Evolutionary conservation across 2,329 filamentous ascomycete genomes (phyloP).

Genomic region (Colletotrichum trifolii): DNA sequence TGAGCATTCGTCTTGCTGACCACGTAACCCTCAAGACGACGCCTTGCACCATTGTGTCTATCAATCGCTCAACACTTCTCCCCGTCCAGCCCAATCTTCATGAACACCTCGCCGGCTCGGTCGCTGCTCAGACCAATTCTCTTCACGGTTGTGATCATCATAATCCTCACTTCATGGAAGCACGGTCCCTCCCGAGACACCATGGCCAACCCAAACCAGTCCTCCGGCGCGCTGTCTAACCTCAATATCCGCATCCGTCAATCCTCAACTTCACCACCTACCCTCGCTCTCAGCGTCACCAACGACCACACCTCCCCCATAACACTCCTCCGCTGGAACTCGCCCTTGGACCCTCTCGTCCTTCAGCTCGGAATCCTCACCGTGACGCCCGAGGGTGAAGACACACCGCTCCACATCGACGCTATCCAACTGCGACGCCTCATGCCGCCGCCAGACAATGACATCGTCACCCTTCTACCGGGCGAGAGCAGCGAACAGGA

Average conservation of each 20-base stretch:
- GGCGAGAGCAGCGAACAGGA: slow-evolving; percentile 49
- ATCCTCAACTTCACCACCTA: slow-evolving; percentile 47
- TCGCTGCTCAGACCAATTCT: slow-evolving; percentile 10
- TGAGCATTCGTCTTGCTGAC: not conserved
- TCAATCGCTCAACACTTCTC: not conserved
- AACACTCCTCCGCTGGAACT: slow-evolving; percentile 56
- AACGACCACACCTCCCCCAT: slow-evolving; percentile 52
- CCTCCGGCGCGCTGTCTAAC: slow-evolving; percentile 28
- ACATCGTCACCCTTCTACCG: slow-evolving; percentile 51
- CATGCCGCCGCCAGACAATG: slow-evolving; percentile 53
- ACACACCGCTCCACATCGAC: slow-evolving; percentile 49
- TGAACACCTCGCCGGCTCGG: slow-evolving; percentile 10
- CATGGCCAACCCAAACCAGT: slow-evolving; percentile 20
- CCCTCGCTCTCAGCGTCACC: slow-evolving; percentile 51
- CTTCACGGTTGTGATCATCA: slow-evolving; percentile 17
- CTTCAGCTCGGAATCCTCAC: slow-evolving; percentile 54
- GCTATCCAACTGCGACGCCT: slow-evolving; percentile 51
- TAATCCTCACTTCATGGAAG: slow-evolving; percentile 17
- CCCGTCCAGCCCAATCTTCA: not conserved
- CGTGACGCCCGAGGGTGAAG: slow-evolving; percentile 49
- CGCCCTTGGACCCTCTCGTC: slow-evolving; percentile 57
- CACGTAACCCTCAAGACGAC: not conserved
- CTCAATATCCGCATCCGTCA: slow-evolving; percentile 50
- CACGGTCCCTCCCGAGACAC: slow-evolving; percentile 22
- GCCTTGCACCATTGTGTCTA: not conserved